Conservation (phyloP, 2,329 filamentous ascomycete species). For the Proliferodiscus dingleyae region DNA sequence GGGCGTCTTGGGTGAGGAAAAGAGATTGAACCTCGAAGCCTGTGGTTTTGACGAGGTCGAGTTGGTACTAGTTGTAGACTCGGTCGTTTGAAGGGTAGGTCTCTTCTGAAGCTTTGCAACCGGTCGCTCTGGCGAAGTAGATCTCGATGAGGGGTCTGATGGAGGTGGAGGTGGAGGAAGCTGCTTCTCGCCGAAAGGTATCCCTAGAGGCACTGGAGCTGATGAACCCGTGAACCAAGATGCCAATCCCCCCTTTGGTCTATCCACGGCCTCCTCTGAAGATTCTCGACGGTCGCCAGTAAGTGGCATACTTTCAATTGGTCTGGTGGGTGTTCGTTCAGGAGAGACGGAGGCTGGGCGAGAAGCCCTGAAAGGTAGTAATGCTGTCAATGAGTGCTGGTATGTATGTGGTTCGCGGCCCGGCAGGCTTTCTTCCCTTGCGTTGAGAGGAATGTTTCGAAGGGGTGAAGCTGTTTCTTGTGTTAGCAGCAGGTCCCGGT, state of each 20-base stretch:
- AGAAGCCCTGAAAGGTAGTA: slow-evolving; percentile 20
- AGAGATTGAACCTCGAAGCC: slow-evolving; percentile 22
- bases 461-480: too few relatives aligned
- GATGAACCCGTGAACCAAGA: slow-evolving; percentile 29
- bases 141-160: slow-evolving; percentile 9
- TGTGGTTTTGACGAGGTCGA: slow-evolving; percentile 10
- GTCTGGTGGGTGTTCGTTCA: slow-evolving; percentile 14
- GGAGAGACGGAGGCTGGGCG: slow-evolving; percentile 15
- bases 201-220: slow-evolving; percentile 20
- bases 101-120: slow-evolving; percentile 18
- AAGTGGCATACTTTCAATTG: slow-evolving; percentile 25
- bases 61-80: slow-evolving; percentile 6
- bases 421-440: slow-evolving; percentile 14
- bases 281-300: slow-evolving; percentile 27
- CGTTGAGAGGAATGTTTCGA: slow-evolving; percentile 9
- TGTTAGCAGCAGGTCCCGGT: too few relatives aligned
- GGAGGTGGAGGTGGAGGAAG: slow-evolving; percentile 5
- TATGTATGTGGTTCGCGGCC: slow-evolving; percentile 16
- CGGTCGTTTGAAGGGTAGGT: slow-evolving; percentile 13
- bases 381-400: slow-evolving; percentile 22
- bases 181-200: slow-evolving; percentile 16
- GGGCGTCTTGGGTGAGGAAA: slow-evolving; percentile 24
- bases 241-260: slow-evolving; percentile 22
- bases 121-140: slow-evolving; percentile 14
- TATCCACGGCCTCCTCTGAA: slow-evolving; percentile 22